Percentiles rank a stretch among this genome's conserved stretches.
phyloP scores from a whole-genome alignment of 768 basidiomycete species.

The Infundibulicybe gibba region DNA sequence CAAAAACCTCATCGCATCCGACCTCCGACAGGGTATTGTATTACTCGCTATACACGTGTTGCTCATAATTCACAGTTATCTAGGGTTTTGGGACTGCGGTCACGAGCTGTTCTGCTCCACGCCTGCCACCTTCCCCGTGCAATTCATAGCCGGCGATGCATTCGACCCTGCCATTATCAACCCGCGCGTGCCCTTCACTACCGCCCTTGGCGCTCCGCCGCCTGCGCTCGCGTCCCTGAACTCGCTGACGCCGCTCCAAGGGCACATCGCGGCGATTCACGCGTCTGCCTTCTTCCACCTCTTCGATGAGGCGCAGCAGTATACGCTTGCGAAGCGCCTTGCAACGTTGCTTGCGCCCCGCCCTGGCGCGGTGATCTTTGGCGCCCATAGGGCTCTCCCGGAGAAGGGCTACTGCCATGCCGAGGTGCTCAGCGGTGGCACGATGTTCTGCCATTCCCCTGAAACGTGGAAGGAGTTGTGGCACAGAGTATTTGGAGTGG shows the following conservation, averaged over 20 bases:
- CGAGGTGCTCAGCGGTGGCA: background rate
- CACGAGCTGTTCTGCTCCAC: conserved; percentile 47
- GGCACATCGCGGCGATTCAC: conserved; percentile 46
- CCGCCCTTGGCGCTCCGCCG: conserved; percentile 12
- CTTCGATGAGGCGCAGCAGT: conserved; percentile 36
- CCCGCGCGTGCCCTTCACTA: conserved; percentile 13
- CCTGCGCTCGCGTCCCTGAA: conserved; percentile 26
- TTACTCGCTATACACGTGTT: no score
- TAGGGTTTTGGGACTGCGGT: conserved; percentile 46
- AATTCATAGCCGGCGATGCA: conserved; percentile 47
- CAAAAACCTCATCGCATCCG: conserved; percentile 23
- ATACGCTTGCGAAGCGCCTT: conserved; percentile 34
- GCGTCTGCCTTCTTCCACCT: conserved; percentile 52
- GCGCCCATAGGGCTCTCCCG: conserved; percentile 28
- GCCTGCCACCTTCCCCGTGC: conserved; percentile 39
- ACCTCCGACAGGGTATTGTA: conserved; percentile 21
- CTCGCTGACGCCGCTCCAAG: conserved; percentile 41
- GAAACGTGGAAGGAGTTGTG: conserved; percentile 19
- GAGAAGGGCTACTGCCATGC: conserved; percentile 25
- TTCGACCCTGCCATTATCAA: conserved; percentile 38
- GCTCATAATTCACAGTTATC: background rate
- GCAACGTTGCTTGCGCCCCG: conserved; percentile 37
- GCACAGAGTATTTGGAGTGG: no score
- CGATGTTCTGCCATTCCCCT: conserved; percentile 33
- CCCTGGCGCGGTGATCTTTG: conserved; percentile 45